Base-by-base conservation (phyloP, 2,329 filamentous ascomycete genomes). In the Penicillium corylophilum region DNA sequence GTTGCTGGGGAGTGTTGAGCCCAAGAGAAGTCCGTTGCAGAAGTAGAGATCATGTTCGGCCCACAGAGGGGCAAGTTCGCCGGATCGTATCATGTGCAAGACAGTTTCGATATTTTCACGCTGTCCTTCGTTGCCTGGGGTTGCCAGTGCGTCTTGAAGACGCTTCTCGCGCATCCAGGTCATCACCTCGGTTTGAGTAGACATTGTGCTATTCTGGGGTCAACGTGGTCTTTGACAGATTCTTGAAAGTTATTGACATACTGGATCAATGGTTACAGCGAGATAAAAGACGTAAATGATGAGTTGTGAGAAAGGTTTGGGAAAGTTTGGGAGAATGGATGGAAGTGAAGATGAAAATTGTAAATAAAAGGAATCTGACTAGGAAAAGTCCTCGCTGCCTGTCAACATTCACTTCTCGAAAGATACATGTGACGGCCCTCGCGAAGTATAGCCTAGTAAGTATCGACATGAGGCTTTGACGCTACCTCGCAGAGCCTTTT, bases 391-490 rank as follows among this genome's bases (percentile, higher is more conserved):
- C n/a, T n/a, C n/a, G n/a, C n/a, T 29, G 5, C 10, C 28, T 29
- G 12, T 12, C 9, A 29, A 12, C 28, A 2, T 12, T 29, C 28
- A 29, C 28, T 29, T 29, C 28, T 9, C 28, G 28, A 13, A 29
- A 29, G 12, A 2, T 9, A 29, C 28, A 29, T 29, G 10, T 29
- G 28, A 29, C 10, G 9, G 10, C 28, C 28, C 2, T 29, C 10
- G 5, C 28, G 28, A 12, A 29, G 8, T 29, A 29, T 13, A 29
- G 28, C 4, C 28, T 26, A 13, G 4, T 10, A 12, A 29, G 28
- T 9, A 29, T 29, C n/a, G n/a, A n/a, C n/a, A n/a, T n/a, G 33
- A 50, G 44, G 28, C 38, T 55, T 16, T 55, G n/a, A n/a, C n/a
- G n/a, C n/a, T n/a, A n/a, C n/a, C n/a, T n/a, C n/a, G n/a, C n/a